phyloP scores from a whole-genome alignment of 768 basidiomycete species.

The Lactifluus echinatus region DNA sequence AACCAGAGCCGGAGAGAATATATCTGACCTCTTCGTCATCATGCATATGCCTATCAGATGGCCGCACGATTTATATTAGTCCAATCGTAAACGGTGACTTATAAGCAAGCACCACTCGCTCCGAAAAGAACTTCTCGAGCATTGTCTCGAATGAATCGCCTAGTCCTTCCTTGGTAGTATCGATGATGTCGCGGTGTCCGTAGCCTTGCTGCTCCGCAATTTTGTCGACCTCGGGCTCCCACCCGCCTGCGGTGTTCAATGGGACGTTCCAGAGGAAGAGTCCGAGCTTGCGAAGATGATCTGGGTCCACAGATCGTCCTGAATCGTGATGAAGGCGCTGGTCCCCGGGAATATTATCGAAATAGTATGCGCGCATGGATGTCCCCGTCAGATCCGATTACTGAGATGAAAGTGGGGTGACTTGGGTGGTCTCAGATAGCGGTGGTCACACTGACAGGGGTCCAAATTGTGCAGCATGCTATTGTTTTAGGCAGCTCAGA shows the following conservation, averaged over 20 bases:
- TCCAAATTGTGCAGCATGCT: too few species aligned
- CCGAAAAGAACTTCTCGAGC: constrained; percentile 75
- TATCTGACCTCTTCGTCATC: constrained; percentile 96
- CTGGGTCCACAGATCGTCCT: constrained; percentile 41
- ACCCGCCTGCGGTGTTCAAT: constrained; percentile 36
- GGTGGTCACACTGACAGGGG: too few species aligned
- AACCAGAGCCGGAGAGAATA: constrained; percentile 78
- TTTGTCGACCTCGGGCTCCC: constrained; percentile 49
- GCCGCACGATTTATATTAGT: not conserved
- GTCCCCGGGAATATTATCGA: constrained; percentile 64
- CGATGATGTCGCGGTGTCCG: constrained; percentile 76
- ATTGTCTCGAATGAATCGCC: constrained; percentile 78
- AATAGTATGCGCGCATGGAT: constrained; percentile 59
- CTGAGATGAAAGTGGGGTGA: too few species aligned
- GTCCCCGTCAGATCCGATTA: not conserved
- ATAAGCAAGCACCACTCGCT: constrained; percentile 39
- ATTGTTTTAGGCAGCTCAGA: too few species aligned
- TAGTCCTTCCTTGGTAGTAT: constrained; percentile 66
- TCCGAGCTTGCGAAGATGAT: constrained; percentile 46
- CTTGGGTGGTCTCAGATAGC: too few species aligned
- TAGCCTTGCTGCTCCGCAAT: constrained; percentile 65
- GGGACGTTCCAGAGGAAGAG: constrained; percentile 64
- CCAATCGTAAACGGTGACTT: not conserved
- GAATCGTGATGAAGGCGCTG: constrained; percentile 77
- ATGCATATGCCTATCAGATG: constrained; percentile 65